Conservation (phyloP, 2,329 filamentous ascomycete species). For the Orbilia oligospora region DNA sequence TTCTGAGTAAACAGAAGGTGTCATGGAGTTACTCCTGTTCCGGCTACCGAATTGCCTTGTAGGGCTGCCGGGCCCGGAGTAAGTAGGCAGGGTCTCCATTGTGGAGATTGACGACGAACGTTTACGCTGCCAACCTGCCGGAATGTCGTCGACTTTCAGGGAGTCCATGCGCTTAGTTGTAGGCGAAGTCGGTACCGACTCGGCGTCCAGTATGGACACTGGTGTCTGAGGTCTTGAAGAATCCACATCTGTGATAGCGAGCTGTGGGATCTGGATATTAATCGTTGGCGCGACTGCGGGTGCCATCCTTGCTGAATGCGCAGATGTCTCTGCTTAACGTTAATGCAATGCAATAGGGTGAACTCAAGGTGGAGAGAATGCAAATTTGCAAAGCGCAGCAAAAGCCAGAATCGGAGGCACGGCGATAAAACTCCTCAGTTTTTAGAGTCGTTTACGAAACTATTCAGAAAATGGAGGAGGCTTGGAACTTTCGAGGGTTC, state of each 20-base stretch:
- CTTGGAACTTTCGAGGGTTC: slow-evolving; percentile 26
- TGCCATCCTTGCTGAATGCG: slow-evolving; percentile 36
- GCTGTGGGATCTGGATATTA: slow-evolving; percentile 40
- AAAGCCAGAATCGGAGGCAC: slow-evolving; percentile 1
- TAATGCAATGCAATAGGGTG: background rate
- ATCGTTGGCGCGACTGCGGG: slow-evolving; percentile 26
- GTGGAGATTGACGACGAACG: slow-evolving; percentile 57
- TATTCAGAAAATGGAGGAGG: slow-evolving; percentile 30
- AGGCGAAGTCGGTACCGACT: slow-evolving; percentile 41
- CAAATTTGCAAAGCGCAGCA: slow-evolving; percentile 1
- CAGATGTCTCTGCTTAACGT: background rate
- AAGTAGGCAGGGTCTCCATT: slow-evolving; percentile 50
- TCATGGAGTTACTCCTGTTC: slow-evolving; percentile 50
- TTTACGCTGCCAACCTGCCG: slow-evolving; percentile 35
- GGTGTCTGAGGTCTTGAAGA: slow-evolving; percentile 56
- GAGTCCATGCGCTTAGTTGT: slow-evolving; percentile 45
- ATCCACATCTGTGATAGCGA: slow-evolving; percentile 53
- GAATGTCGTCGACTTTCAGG: slow-evolving; percentile 39
- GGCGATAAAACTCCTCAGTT: slow-evolving; percentile 14
- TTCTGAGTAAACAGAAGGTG: slow-evolving; percentile 49
- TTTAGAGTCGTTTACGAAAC: slow-evolving; percentile 4
- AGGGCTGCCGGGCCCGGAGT: slow-evolving; percentile 45
- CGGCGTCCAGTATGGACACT: slow-evolving; percentile 19
- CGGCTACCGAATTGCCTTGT: background rate
- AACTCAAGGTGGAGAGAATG: background rate